Base-by-base conservation (phyloP, 1,139 yeast species). In the Protomyces inundatus region DNA sequence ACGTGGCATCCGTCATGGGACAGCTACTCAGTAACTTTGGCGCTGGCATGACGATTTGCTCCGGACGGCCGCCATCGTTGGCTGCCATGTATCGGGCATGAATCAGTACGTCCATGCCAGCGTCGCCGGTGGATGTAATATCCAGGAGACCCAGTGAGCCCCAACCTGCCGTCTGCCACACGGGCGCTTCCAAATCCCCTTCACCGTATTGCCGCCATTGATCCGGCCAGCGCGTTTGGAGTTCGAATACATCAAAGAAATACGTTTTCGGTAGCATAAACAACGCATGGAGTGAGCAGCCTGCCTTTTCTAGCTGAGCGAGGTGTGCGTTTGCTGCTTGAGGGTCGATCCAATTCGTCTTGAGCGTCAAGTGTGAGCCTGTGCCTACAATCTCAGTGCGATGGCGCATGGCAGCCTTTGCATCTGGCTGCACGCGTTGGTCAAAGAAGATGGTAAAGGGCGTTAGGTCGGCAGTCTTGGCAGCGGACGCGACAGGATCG, bases 401-500 rank as follows among this genome's bases (percentile, higher is more conserved):
- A 42, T 30, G 9, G 35, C 14, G 45, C 4, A 48, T 14, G 16
- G 39, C 51, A 23, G 37, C 33, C 12, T 42, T 30, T n/a, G 35
- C 42, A 6, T 36, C 39, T 3, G 55, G 45, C 33, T 37, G 53
- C 16, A 57, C 46, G 12, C 62, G 39, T 40, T 58, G 55, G 36
- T 58, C 62, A 33, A 58, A 58, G 36, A 58, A 58, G 30, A 58
- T 58, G 40, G 54, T 52, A 42, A 58, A 58, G 9, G 62, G 62
- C 4, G n/a, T 51, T 35, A 34, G 14, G 50, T 33, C 52, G 4
- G 45, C 23, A 5, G 23, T 33, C 9, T 30, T 30, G 51, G 10
- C 54, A 39, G 52, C 37, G 23, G 40, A 30, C n/a, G 37, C 55
- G 6, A 10, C 6, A 2, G 36, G 33, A 9, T 50, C 51, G 12